These are phyloP conservation scores for Umbelopsis sp. DNA, from an alignment of 192 early-diverging fungal genomes.

Conservation along the genomic window DNA sequence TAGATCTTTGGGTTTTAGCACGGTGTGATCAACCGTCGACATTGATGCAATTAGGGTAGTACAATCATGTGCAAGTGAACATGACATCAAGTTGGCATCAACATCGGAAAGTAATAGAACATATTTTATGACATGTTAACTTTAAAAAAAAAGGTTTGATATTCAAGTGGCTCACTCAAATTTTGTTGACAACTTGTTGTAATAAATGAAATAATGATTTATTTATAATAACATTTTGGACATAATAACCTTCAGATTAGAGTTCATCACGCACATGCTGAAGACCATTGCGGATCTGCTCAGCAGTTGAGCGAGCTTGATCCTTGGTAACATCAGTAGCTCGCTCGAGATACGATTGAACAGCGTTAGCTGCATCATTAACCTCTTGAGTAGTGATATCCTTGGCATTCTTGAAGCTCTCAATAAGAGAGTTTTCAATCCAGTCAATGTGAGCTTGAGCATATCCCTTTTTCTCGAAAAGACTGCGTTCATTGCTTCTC, in stretches of 20 bases:
- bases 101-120: too few relatives aligned
- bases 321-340: neutral
- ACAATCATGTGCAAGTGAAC: too few relatives aligned
- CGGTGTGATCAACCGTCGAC: too few relatives aligned
- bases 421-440: conserved; percentile 12
- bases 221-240: neutral
- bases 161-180: too few relatives aligned
- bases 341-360: neutral
- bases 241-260: neutral
- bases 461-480: conserved; percentile 18
- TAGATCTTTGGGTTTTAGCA: too few relatives aligned
- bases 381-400: conserved; percentile 14
- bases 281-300: conserved; percentile 11
- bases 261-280: conserved; percentile 8
- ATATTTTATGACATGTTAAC: too few relatives aligned
- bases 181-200: too few relatives aligned
- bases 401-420: neutral
- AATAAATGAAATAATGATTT: too few relatives aligned
- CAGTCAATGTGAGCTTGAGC: conserved; percentile 15
- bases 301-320: neutral
- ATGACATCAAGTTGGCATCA: too few relatives aligned
- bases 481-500: conserved; percentile 12
- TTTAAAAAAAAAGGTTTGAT: too few relatives aligned
- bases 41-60: too few relatives aligned
- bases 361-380: neutral